phyloP scores from a whole-genome alignment of 495 filamentous ascomycete species.

The Penicillium canariense region DNA sequence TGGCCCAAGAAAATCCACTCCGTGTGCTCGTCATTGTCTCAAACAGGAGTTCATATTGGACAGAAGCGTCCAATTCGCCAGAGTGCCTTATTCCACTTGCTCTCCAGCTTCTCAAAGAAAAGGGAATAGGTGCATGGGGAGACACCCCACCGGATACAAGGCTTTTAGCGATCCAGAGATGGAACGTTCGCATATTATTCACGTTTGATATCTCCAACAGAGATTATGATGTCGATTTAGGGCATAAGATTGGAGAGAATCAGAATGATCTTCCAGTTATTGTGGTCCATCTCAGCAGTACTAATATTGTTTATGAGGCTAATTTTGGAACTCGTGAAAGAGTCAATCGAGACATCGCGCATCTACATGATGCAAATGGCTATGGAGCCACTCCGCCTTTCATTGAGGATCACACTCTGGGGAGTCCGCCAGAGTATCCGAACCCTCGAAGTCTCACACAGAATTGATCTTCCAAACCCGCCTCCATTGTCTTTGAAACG shows the following conservation, averaged over 20 bases:
- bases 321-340: neutral
- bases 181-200: neutral
- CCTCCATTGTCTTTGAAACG: too few relatives aligned
- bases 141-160: neutral
- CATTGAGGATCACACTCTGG: constrained; percentile 2
- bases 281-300: neutral
- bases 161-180: constrained; percentile 4
- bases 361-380: constrained; percentile 5
- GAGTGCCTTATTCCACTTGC: neutral
- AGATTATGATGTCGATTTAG: neutral
- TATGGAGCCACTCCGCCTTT: neutral
- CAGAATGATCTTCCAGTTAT: constrained; percentile 2
- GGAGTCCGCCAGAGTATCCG: neutral
- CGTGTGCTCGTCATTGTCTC: constrained; percentile 4
- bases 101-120: neutral
- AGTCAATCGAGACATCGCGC: neutral
- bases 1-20: neutral
- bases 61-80: neutral
- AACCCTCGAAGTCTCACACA: neutral
- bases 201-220: constrained; percentile 5
- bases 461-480: too few relatives aligned
- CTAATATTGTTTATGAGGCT: neutral
- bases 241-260: neutral
- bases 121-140: neutral
- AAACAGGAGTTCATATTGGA: neutral